Evolutionary conservation across 495 filamentous ascomycete genomes (phyloP), one percentile per base, ranked within the genome.

Genomic region (Penicillium macrosclerotiorum): DNA sequence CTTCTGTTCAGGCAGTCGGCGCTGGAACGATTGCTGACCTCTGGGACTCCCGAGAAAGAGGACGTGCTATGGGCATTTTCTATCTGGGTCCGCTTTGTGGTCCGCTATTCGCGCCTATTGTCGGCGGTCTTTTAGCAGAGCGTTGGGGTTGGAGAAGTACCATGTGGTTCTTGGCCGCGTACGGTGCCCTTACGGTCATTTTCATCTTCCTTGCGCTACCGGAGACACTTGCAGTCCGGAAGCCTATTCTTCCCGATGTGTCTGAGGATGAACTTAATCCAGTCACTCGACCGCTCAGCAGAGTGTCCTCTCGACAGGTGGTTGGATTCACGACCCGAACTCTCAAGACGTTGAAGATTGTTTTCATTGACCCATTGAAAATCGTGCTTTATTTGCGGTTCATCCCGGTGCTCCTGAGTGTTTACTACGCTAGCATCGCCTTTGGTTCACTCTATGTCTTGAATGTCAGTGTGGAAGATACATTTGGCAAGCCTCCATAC

Each of bases 21-120:
- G 92, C 92, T 12, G 92, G 92, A 12, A 94, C 90, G 3, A 90
- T 96, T 31, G 85, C 92, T 8, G 92, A 96, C 67, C 78, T 96
- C 1, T 97, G 91, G 92, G 88, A 92, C 45, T 60, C 82, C 1
- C 77, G 73, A 16, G 86, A 95, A 61, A 74, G 91, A 43, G 92
- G 92, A 5, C 72, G 72, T 17, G 91, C 90, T n/a, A 95, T 97
- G 89, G 84, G 89, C 2, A 80, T 88, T 17, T 97, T 96, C 65
- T 97, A 95, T 48, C 74, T 96, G 0, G 92, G 92, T 0, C 92
- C 92, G 1, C 68, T 96, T n/a, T 79, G 84, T 41, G 92, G 91
- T 0, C 92, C 92, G 0, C 69, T 96, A 8, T 68, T 95, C 18
- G 82, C 87, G 1, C 92, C 92, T 5, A 91, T 97, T 33, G 82